These are phyloP conservation scores for Wickerhamomyces chambardii DNA, from an alignment of 805 yeast genomes.

Conservation along the genomic window DNA sequence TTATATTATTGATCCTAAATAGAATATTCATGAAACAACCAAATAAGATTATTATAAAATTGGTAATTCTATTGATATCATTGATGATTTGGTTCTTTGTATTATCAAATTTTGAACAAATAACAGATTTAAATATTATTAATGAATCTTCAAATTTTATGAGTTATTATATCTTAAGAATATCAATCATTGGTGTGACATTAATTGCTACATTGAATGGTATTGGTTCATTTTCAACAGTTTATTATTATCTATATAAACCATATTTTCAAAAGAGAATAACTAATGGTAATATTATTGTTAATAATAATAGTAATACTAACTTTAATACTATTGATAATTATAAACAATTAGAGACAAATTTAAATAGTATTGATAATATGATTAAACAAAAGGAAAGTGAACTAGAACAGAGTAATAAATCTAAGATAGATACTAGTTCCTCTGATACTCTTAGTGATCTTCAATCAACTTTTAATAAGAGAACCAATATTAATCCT, in stretches of 20 bases:
- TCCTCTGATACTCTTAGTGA: too few relatives aligned
- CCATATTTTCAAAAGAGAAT: not conserved
- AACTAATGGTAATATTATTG: not conserved
- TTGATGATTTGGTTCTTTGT: slow-evolving; percentile 10
- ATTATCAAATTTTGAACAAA: slow-evolving; percentile 9
- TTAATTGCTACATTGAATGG: slow-evolving; percentile 17
- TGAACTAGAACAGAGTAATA: too few relatives aligned
- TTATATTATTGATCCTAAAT: slow-evolving; percentile 8
- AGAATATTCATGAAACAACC: slow-evolving; percentile 12
- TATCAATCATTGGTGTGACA: slow-evolving; percentile 17
- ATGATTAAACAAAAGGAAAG: slow-evolving; percentile 9
- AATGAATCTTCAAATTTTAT: slow-evolving; percentile 1
- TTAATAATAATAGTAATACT: too few relatives aligned
- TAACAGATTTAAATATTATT: slow-evolving; percentile 11
- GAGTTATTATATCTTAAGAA: slow-evolving; percentile 9
- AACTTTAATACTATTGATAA: not conserved
- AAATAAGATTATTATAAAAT: slow-evolving; percentile 2
- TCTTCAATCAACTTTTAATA: not conserved
- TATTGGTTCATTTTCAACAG: slow-evolving; percentile 18
- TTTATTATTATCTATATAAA: slow-evolving; percentile 14
- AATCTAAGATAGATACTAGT: too few relatives aligned
- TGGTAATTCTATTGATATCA: not conserved
- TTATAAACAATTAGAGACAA: slow-evolving; percentile 7
- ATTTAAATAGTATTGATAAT: slow-evolving; percentile 11
- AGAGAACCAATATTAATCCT: slow-evolving; percentile 11